Base-by-base conservation (phyloP, 2,329 filamentous ascomycete genomes). In the Xylaria polymorpha region DNA sequence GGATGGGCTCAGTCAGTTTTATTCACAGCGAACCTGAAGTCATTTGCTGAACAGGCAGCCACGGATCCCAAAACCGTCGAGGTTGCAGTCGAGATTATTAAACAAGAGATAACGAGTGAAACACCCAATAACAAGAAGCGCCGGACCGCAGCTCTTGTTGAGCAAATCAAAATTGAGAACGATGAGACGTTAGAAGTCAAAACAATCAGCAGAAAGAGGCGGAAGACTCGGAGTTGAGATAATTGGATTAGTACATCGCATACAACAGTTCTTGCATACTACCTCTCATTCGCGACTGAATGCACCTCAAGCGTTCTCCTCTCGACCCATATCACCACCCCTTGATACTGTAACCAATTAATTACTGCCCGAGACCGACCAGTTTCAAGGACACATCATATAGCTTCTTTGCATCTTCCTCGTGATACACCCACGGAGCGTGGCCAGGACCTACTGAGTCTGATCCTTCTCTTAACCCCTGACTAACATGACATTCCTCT, bases 1-100 rank as follows among this genome's bases (percentile, higher is more conserved):
- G 96, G 96, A 0, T 99, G 97, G 97, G 96, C 97, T 10, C 96
- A 99, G 82, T 97, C 93, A 2, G 96, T 99, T 9, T 85, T 99
- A 14, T 99, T 99, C 77, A 97, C 96, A 0, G 97, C 96, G 0
- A 94, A 99, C 77, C 80, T 99, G 66, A 92, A 89, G 77, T 88
- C 93, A 0, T 98, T 98, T 76, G 91, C 94, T 0, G 91, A 93
- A 72, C 86, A 87, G 25, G 83, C 86, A 65, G 81, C 83, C 55
- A 82, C 85, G 25, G 74, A 77, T 60, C 20, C 66, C 8, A 72
- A 78, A 57, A 61, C 66, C 0, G 68, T 71, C 25, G 73, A 73
- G 8, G 70, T 78, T 39, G 78, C 79, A 63, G 66, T 78, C 15
- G 74, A 79, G 56, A 50, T 74, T 6, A 50, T 74, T 6, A 73